These are phyloP conservation scores for Panicum miliaceum DNA, from an alignment of 176 grass and related monocot genomes.

Conservation along the genomic window DNA sequence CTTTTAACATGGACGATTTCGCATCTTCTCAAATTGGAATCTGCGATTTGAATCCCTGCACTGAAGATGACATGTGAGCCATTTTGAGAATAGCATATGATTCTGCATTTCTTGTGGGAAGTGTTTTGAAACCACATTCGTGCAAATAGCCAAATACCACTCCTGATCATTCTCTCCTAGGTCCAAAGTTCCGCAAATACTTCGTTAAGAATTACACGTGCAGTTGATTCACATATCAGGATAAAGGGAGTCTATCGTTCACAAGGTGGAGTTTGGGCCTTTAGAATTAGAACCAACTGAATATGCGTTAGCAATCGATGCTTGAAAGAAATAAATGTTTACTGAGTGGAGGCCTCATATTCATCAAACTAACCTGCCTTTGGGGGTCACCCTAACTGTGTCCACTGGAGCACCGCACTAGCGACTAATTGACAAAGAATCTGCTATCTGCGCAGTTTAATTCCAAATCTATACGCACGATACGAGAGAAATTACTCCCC, in stretches of 20 bases:
- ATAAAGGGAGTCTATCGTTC: not conserved
- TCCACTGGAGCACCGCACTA: not conserved
- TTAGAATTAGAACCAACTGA: not conserved
- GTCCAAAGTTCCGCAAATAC: slow-evolving; percentile 27
- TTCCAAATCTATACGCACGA: not conserved
- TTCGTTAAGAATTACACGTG: not conserved
- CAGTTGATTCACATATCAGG: not conserved
- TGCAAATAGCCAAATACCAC: not conserved
- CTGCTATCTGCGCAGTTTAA: not conserved
- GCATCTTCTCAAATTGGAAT: slow-evolving; percentile 25
- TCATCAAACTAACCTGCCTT: not conserved
- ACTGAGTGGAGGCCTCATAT: not conserved
- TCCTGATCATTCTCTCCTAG: not conserved
- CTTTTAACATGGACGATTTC: slow-evolving; percentile 57
- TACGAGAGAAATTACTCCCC: not conserved
- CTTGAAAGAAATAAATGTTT: not conserved
- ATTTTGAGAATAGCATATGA: slow-evolving; percentile 25
- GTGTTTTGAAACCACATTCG: not conserved
- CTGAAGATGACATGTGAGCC: slow-evolving; percentile 54
- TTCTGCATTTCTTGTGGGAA: not conserved
- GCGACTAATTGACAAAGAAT: not conserved
- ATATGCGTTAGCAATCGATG: not conserved
- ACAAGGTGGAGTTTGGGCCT: not conserved
- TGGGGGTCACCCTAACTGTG: not conserved
- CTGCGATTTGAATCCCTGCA: slow-evolving; percentile 60